phyloP scores from a whole-genome alignment of 306 rosid species.

The Cicer pinnatifidum region DNA sequence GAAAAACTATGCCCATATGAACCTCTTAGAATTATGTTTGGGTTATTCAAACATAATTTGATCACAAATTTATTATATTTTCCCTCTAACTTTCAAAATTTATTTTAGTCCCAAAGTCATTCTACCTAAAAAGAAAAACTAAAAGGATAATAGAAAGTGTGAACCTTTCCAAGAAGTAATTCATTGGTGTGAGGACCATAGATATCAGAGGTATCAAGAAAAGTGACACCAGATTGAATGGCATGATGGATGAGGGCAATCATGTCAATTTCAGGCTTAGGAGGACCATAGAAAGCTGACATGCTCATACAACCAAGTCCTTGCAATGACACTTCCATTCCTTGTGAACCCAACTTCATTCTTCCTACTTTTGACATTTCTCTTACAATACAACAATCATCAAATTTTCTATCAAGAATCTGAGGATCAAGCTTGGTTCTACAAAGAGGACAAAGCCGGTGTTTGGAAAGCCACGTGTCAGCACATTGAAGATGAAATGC shows the following conservation, averaged over 20 bases:
- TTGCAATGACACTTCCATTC: slow-evolving; percentile 62
- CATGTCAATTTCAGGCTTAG: slow-evolving; percentile 75
- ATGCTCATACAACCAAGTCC: slow-evolving; percentile 81
- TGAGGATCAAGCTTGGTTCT: neutral
- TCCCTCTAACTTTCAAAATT: no score
- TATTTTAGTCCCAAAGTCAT: no score
- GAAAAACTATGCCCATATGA: no score
- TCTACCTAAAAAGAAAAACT: neutral
- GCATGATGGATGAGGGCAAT: slow-evolving; percentile 66
- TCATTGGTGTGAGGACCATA: slow-evolving; percentile 73
- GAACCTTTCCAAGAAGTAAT: slow-evolving; percentile 61
- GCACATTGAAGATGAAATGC: slow-evolving; percentile 73
- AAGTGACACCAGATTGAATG: slow-evolving; percentile 58
- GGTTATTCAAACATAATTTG: no score
- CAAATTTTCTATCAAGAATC: no score
- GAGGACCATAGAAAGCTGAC: slow-evolving; percentile 69
- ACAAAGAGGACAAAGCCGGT: slow-evolving; percentile 67
- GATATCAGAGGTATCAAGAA: slow-evolving; percentile 68
- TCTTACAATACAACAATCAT: no score
- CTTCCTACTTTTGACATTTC: slow-evolving; percentile 54
- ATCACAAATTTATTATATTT: no score
- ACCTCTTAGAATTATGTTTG: no score
- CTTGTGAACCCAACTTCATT: slow-evolving; percentile 69
- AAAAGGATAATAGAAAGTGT: slow-evolving; percentile 17
- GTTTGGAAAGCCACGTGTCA: slow-evolving; percentile 77